Percentiles rank a stretch among this genome's conserved stretches.
phyloP scores from a whole-genome alignment of 805 yeast genomes.

The Wickerhamomyces strasburgensis region DNA sequence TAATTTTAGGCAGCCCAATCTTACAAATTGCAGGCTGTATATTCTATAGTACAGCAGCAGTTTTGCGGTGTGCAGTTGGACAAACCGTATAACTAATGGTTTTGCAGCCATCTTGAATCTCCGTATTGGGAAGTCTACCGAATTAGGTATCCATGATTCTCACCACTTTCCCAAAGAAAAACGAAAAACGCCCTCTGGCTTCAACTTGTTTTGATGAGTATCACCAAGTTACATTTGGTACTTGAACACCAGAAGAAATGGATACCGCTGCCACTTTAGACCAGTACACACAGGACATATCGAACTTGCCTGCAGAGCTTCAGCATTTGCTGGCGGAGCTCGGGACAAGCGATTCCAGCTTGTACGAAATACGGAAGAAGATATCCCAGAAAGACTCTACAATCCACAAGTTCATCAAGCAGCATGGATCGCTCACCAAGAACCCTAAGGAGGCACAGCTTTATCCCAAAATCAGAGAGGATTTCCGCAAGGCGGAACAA shows the following conservation, averaged over 20 bases:
- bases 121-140: not conserved
- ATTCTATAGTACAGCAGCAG: too few species aligned
- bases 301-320: slow-evolving; percentile 85
- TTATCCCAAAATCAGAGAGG: slow-evolving; percentile 62
- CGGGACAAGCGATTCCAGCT: slow-evolving; percentile 58
- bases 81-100: too few species aligned
- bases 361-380: slow-evolving; percentile 62
- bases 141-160: slow-evolving; percentile 2
- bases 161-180: not conserved
- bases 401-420: slow-evolving; percentile 74
- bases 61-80: too few species aligned
- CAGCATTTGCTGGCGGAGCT: slow-evolving; percentile 77
- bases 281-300: slow-evolving; percentile 64
- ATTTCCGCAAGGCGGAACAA: slow-evolving; percentile 50
- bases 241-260: slow-evolving; percentile 36
- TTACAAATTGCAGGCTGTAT: too few species aligned
- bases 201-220: too few species aligned
- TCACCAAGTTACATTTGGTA: too few species aligned
- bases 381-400: slow-evolving; percentile 70
- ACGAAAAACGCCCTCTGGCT: too few species aligned
- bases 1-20: too few species aligned
- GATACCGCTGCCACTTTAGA: slow-evolving; percentile 86
- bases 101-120: too few species aligned
- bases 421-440: slow-evolving; percentile 74
- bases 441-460: slow-evolving; percentile 76